Evolutionary conservation across 2,329 filamentous ascomycete species (phyloP).

Genomic region (Bipolaris cookei): DNA sequence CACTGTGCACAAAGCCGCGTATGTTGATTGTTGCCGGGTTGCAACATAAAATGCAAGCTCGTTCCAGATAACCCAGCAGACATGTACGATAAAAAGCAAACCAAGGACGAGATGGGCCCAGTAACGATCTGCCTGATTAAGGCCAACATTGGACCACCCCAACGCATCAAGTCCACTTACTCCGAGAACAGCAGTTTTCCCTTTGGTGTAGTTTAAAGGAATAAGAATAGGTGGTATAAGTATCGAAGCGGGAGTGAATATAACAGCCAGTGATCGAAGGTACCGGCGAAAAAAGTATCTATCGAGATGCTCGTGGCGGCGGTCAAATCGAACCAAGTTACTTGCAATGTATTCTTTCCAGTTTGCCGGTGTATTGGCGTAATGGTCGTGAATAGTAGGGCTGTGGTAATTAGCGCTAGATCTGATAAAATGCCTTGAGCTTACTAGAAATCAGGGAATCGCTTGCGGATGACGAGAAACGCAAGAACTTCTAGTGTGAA

Average conservation of each 20-base stretch:
- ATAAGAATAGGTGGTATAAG: constrained; percentile 21
- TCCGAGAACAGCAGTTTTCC: constrained; percentile 11
- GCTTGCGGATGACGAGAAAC: constrained; percentile 11
- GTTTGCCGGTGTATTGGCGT: background rate
- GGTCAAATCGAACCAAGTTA: constrained; percentile 21
- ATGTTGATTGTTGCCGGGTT: background rate
- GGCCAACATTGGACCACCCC: constrained; percentile 21
- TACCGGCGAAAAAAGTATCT: constrained; percentile 24
- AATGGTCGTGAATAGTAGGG: background rate
- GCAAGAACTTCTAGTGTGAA: constrained; percentile 14
- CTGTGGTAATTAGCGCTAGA: constrained; percentile 4
- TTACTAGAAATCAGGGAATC: constrained; percentile 16
- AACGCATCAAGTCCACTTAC: constrained; percentile 21
- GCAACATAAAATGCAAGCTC: constrained; percentile 15
- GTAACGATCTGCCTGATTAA: constrained; percentile 19
- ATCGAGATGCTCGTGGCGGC: constrained; percentile 8
- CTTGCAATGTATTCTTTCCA: constrained; percentile 6
- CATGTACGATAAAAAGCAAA: constrained; percentile 12
- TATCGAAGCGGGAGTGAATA: constrained; percentile 17
- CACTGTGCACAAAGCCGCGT: constrained; percentile 11
- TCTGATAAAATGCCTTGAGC: background rate
- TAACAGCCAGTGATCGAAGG: constrained; percentile 14
- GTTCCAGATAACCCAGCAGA: constrained; percentile 20
- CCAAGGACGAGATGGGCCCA: constrained; percentile 17
- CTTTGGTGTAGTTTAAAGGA: constrained; percentile 18